A percentile compares a stretch with the other conserved stretches of the same genome.
Evolutionary conservation across 352 stramenopile genomes (phyloP).

Genomic region (Pseudoperonospora humuli): DNA sequence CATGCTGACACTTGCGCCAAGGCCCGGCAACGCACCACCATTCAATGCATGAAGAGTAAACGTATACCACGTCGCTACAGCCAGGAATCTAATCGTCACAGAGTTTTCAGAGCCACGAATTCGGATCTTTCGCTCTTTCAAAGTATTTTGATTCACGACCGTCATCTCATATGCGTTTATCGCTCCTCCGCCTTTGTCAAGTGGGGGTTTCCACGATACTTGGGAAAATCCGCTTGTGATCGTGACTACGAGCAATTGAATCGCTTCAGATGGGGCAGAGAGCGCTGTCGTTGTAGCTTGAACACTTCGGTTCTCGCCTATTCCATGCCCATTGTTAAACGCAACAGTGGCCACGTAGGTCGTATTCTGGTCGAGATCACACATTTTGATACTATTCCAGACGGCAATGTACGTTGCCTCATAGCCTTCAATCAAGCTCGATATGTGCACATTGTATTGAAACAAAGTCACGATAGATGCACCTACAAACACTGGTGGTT

Average conservation of each 20-base stretch:
- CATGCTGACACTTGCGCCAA: neutral
- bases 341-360: slow-evolving; percentile 23
- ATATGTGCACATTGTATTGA: slow-evolving; percentile 15
- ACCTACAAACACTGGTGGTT: slow-evolving; percentile 20
- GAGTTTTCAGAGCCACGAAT: slow-evolving; percentile 3
- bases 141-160: slow-evolving; percentile 7
- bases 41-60: slow-evolving; percentile 31
- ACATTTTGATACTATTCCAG: slow-evolving; percentile 1
- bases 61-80: slow-evolving; percentile 15
- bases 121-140: slow-evolving; percentile 2
- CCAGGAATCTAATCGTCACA: slow-evolving; percentile 19
- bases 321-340: slow-evolving; percentile 16
- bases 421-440: neutral
- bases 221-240: slow-evolving; percentile 21
- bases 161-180: slow-evolving; percentile 23
- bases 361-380: slow-evolving; percentile 17
- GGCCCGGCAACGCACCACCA: slow-evolving; percentile 7
- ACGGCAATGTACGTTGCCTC: neutral
- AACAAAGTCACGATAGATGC: slow-evolving; percentile 1
- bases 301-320: slow-evolving; percentile 13
- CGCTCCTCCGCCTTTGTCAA: slow-evolving; percentile 23
- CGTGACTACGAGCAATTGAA: slow-evolving; percentile 2
- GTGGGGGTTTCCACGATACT: slow-evolving; percentile 24
- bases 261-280: slow-evolving; percentile 16
- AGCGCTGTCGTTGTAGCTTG: slow-evolving; percentile 15